Conservation (phyloP, 192 early-diverging fungal genomes). For the Backusella macrospora region DNA sequence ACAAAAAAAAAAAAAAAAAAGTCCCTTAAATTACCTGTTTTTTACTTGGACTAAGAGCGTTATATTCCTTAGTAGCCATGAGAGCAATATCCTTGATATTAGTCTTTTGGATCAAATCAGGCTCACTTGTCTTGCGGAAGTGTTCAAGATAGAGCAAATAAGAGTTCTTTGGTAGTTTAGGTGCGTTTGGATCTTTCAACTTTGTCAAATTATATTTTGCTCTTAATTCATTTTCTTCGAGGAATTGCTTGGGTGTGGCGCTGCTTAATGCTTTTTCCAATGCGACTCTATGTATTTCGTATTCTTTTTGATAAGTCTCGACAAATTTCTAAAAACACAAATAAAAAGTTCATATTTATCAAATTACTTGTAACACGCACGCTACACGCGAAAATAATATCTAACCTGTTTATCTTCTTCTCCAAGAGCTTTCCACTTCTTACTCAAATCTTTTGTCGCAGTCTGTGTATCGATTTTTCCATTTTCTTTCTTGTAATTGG, state of each 20-base stretch:
- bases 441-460: not conserved
- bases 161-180: constrained; percentile 31
- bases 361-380: not conserved
- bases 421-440: constrained; percentile 27
- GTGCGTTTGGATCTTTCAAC: constrained; percentile 37
- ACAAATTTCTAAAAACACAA: constrained; percentile 21
- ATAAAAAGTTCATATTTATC: not conserved
- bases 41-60: not conserved
- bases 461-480: constrained; percentile 17
- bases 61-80: not conserved
- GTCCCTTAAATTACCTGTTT: constrained; percentile 17
- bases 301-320: constrained; percentile 10
- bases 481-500: not conserved
- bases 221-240: constrained; percentile 34
- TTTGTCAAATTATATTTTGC: constrained; percentile 23
- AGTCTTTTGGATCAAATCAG: not conserved
- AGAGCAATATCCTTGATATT: not conserved
- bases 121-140: constrained; percentile 17
- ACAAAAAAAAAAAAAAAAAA: too few species aligned
- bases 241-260: constrained; percentile 33
- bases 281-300: not conserved
- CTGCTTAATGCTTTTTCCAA: constrained; percentile 15
- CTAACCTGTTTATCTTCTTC: constrained; percentile 33
- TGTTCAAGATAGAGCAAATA: constrained; percentile 35
- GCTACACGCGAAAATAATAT: not conserved